phyloP scores from a whole-genome alignment of 2,329 filamentous ascomycete species.

The Ophiostoma piceae region DNA sequence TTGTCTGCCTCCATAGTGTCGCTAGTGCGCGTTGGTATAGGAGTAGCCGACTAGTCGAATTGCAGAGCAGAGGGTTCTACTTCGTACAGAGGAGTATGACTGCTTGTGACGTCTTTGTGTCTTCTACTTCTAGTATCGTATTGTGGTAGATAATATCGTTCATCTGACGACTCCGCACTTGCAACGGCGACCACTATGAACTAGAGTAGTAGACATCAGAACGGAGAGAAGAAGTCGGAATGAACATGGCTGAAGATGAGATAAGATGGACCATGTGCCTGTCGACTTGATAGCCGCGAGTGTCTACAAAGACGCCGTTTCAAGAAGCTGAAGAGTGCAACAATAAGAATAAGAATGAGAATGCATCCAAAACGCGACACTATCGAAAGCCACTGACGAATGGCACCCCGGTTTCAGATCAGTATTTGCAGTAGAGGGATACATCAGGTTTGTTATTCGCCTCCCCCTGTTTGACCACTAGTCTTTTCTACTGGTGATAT shows the following conservation, averaged over 20 bases:
- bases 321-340: neutral
- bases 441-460: neutral
- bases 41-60: neutral
- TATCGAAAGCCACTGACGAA: slow-evolving; percentile 7
- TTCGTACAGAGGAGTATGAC: neutral
- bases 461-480: neutral
- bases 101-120: neutral
- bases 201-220: neutral
- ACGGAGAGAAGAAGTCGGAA: neutral
- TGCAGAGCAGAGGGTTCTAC: neutral
- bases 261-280: no score
- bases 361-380: neutral
- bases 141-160: no score
- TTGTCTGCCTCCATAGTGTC: neutral
- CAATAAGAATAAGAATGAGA: neutral
- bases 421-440: neutral
- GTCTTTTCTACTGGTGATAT: no score
- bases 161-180: neutral
- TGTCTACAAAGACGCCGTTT: neutral
- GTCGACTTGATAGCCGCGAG: no score
- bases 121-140: no score
- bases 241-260: no score
- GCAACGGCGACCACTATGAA: neutral
- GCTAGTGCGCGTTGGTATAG: neutral
- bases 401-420: neutral